Conservation (phyloP, 1,139 yeast genomes). For the Nakaseomyces sp. region DNA sequence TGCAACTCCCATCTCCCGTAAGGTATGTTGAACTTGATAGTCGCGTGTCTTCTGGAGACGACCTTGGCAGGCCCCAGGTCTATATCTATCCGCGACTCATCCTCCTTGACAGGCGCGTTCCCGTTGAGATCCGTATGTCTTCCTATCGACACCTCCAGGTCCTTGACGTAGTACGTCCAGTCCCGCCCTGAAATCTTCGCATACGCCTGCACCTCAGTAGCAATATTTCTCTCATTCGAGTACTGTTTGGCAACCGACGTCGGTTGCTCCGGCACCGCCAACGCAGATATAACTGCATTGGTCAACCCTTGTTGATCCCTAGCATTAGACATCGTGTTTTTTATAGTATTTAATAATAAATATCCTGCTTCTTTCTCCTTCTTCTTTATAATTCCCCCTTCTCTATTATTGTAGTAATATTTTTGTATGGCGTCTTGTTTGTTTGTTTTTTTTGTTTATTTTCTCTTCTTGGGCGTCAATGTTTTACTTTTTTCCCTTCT, state of each 20-base stretch:
- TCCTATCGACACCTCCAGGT: slow-evolving; percentile 72
- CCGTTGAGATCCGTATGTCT: slow-evolving; percentile 58
- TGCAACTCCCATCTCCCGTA: slow-evolving; percentile 74
- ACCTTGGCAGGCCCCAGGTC: slow-evolving; percentile 95
- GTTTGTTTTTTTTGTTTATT: too few relatives aligned
- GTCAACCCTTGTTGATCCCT: slow-evolving; percentile 33
- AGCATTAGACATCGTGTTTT: slow-evolving; percentile 9
- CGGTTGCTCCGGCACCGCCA: slow-evolving; percentile 39
- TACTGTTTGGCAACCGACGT: slow-evolving; percentile 41
- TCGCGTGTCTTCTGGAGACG: slow-evolving; percentile 81
- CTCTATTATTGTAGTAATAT: too few relatives aligned
- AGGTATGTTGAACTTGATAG: slow-evolving; percentile 63
- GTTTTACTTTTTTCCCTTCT: too few relatives aligned
- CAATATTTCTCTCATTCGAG: slow-evolving; percentile 64
- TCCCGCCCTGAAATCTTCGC: slow-evolving; percentile 89
- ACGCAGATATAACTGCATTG: slow-evolving; percentile 38
- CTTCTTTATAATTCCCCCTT: too few relatives aligned
- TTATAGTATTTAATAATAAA: slow-evolving; percentile 5
- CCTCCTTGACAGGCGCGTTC: neutral
- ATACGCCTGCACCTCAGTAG: slow-evolving; percentile 87
- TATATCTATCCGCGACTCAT: slow-evolving; percentile 46
- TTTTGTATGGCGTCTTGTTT: too few relatives aligned
- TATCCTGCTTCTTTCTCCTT: neutral
- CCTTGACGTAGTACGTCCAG: slow-evolving; percentile 91
- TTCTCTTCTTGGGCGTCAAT: too few relatives aligned